Evolutionary conservation across 1,139 yeast genomes (phyloP).

Genomic region (Geotrichum restrictum): DNA sequence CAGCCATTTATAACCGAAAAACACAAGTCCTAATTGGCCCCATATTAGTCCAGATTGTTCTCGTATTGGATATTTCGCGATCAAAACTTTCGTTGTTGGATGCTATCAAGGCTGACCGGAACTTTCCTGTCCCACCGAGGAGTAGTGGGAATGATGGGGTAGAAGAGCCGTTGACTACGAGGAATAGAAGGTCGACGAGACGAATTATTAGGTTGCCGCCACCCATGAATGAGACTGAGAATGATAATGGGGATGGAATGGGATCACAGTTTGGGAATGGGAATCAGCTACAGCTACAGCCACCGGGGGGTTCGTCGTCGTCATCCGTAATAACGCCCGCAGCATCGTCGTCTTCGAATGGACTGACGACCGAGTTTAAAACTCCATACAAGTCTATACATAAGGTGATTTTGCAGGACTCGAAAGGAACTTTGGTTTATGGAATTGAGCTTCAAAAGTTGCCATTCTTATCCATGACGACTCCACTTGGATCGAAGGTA

Average conservation of each 20-base stretch:
- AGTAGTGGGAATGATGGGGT: too few species aligned
- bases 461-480: slow-evolving; percentile 22
- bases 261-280: slow-evolving; percentile 8
- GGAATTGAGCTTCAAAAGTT: slow-evolving; percentile 29
- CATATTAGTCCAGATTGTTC: slow-evolving; percentile 28
- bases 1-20: slow-evolving; percentile 11
- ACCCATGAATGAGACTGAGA: background rate
- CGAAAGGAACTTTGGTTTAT: slow-evolving; percentile 27
- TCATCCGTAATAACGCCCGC: background rate
- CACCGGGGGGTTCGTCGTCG: too few species aligned
- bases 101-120: slow-evolving; percentile 14
- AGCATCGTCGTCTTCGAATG: background rate
- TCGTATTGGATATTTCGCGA: slow-evolving; percentile 27
- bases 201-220: slow-evolving; percentile 14
- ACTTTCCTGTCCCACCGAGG: slow-evolving; percentile 8
- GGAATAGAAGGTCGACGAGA: slow-evolving; percentile 2
- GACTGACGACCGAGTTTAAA: slow-evolving; percentile 10
- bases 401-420: slow-evolving; percentile 30
- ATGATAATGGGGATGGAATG: background rate
- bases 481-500: slow-evolving; percentile 25
- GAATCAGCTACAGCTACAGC: too few species aligned
- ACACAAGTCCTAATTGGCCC: slow-evolving; percentile 15
- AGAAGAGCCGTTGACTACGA: background rate
- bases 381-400: slow-evolving; percentile 19
- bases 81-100: slow-evolving; percentile 28